Evolutionary conservation across 176 grass and related monocot species (phyloP).

Genomic region (sorghum (Sorghum bicolor)): Sorghum_bicolor_NCBIv3 NC_012878.2:58951501-58952000

Average conservation of each 20-base stretch:
- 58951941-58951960: neutral
- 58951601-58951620: constrained; percentile 32
- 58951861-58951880: constrained; percentile 75
- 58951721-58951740: constrained; percentile 18
- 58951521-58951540: constrained; percentile 56
- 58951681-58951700: constrained; percentile 85
- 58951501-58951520: constrained; percentile 70
- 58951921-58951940: neutral
- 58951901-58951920: constrained; percentile 2
- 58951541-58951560: constrained; percentile 7
- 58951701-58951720: neutral
- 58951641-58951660: constrained; percentile 92
- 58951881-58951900: neutral
- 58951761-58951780: constrained; percentile 17
- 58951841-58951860: constrained; percentile 67
- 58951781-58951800: constrained; percentile 63
- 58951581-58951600: constrained; percentile 23
- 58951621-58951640: constrained; percentile 87
- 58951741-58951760: constrained; percentile 6
- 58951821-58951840: constrained; percentile 67
- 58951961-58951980: neutral
- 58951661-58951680: constrained; percentile 81
- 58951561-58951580: constrained; percentile 7
- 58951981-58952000: neutral
- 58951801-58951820: constrained; percentile 78